Base-by-base conservation (phyloP, 2,329 filamentous ascomycete species). In the Alternaria rosae region DNA sequence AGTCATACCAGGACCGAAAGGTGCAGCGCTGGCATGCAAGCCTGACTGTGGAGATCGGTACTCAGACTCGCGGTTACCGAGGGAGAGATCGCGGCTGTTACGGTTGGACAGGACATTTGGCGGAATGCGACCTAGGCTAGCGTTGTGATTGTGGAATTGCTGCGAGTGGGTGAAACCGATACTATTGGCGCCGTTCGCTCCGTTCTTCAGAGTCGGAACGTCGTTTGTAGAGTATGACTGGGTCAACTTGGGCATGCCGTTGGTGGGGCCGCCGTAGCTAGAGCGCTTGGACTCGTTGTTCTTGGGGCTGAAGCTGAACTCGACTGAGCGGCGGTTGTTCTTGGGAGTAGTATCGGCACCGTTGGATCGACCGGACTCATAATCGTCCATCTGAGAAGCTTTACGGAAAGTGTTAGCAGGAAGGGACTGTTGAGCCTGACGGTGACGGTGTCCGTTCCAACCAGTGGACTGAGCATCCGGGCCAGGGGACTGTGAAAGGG, bases 151-250 rank as follows among this genome's bases (percentile, higher is more conserved):
- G 66, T 89, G 87, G 52, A 87, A 82, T 70, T 85, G 83, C 66
- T 86, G 84, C 72, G 89, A 85, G 6, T 83, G 91, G 54, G 76
- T 78, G 64, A 78, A 75, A 23, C 73, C 67, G 6, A 60, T 54
- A 28, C 71, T 66, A 54, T 75, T 76, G 35, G 64, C 54, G 35
- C 75, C 70, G 50, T 85, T 81, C 52, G 84, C 79, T 50, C 82
- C 84, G 68, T 85, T 90, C 86, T 95, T 97, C 74, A 93, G 84
- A 8, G 93, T 96, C 5, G 93, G 92, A 20, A 97, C 85, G 74
- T 98, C 94, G 78, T 91, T 95, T 56, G 92, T 89, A 10, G 95
- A 97, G 82, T 92, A 97, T 0, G 94, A 97, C 45, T 91, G 90
- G 80, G 94, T 92, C 60, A 97, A 80, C 82, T 92, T 93, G 28